Evolutionary conservation across 345 rosid genomes (phyloP).

Genomic region (Stellera chamaejasme): DNA sequence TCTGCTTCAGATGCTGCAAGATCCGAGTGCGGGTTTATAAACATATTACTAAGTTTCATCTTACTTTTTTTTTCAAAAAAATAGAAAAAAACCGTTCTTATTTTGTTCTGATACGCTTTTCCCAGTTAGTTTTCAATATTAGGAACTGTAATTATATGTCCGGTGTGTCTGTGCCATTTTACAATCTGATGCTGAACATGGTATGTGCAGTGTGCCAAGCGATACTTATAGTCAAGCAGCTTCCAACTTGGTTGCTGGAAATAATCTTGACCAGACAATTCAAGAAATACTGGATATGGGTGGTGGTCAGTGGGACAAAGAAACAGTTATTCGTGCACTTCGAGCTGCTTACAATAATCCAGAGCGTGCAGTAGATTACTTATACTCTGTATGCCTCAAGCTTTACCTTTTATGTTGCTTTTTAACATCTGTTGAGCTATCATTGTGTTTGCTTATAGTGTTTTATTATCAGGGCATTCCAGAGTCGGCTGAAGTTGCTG

Average conservation of each 20-base stretch:
- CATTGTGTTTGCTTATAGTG: conserved; percentile 12
- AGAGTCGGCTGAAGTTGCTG: conserved; percentile 71
- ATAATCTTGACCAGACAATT: conserved; percentile 61
- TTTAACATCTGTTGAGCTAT: no score
- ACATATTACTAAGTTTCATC: background rate
- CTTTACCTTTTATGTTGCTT: background rate
- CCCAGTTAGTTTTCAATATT: background rate
- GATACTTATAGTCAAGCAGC: conserved; percentile 82
- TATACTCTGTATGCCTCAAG: conserved; percentile 59
- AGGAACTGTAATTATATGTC: background rate
- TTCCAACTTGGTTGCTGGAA: conserved; percentile 75
- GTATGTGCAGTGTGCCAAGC: conserved; percentile 43
- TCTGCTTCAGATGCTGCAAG: conserved; percentile 30
- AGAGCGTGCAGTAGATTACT: conserved; percentile 97
- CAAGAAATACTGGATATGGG: conserved; percentile 94
- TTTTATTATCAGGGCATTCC: conserved; percentile 74
- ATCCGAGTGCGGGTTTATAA: conserved; percentile 24
- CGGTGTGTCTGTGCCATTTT: background rate
- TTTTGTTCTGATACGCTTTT: background rate
- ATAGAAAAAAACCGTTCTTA: background rate
- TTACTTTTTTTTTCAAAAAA: background rate
- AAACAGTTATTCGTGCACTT: conserved; percentile 86
- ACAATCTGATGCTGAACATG: background rate
- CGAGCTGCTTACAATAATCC: conserved; percentile 98
- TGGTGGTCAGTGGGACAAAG: conserved; percentile 96